Evolutionary conservation across 2,329 filamentous ascomycete species (phyloP).

Genomic region (Aureobasidium sp.): DNA sequence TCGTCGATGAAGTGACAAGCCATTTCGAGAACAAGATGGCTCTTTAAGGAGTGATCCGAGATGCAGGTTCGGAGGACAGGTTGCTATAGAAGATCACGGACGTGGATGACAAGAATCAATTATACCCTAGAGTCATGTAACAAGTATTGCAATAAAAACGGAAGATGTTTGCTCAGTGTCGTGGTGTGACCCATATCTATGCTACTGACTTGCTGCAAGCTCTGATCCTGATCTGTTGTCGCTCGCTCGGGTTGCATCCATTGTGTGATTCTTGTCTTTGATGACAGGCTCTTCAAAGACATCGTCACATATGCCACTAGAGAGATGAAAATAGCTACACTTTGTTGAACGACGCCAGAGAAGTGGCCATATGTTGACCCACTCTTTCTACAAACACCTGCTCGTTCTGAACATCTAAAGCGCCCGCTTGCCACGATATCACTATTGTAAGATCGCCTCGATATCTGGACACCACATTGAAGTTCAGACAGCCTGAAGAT

Average conservation of each 20-base stretch:
- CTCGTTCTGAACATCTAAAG: conserved; percentile 33
- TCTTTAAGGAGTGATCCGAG: not conserved
- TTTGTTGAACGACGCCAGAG: not conserved
- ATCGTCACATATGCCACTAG: not conserved
- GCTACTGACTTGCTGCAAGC: too few relatives aligned
- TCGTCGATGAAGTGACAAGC: conserved; percentile 29
- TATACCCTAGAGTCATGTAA: not conserved
- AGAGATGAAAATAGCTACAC: not conserved
- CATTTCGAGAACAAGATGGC: conserved; percentile 33
- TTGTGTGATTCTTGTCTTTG: too few relatives aligned
- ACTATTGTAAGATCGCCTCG: conserved; percentile 34
- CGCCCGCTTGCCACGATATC: conserved; percentile 39
- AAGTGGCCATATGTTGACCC: not conserved
- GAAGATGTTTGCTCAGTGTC: not conserved
- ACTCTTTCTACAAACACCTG: conserved; percentile 21
- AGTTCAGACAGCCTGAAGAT: conserved; percentile 32
- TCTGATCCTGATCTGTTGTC: too few relatives aligned
- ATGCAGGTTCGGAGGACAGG: not conserved
- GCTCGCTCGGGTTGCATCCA: too few relatives aligned
- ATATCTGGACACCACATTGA: conserved; percentile 38
- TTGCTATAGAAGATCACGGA: not conserved
- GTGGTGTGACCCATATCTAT: not conserved
- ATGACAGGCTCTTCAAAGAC: too few relatives aligned
- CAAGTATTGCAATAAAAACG: not conserved
- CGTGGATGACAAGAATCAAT: not conserved